phyloP scores from a whole-genome alignment of 2,329 filamentous ascomycete species.

The Cytospora chrysosperma region DNA sequence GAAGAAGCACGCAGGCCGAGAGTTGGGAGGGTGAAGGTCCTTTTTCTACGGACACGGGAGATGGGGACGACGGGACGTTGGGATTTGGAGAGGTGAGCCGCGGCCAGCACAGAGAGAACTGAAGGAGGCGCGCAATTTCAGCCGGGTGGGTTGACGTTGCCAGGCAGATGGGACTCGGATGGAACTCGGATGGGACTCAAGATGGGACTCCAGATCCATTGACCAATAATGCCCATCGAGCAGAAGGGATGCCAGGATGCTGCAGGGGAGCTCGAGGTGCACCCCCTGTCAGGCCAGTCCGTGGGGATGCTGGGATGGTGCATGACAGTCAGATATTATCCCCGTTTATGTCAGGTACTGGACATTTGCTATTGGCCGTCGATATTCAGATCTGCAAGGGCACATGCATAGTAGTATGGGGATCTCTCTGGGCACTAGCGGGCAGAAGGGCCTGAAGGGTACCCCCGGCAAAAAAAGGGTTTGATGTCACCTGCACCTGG shows the following conservation, averaged over 20 bases:
- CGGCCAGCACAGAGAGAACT: constrained; percentile 8
- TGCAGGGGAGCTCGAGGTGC: too few species aligned
- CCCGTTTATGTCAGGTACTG: constrained; percentile 14
- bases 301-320: constrained; percentile 3
- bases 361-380: background rate
- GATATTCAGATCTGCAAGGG: constrained; percentile 15
- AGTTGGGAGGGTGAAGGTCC: constrained; percentile 8
- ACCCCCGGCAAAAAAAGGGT: background rate
- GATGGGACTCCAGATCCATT: background rate
- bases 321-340: background rate
- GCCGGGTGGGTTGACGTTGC: constrained; percentile 19
- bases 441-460: background rate
- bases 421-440: too few species aligned
- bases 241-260: background rate
- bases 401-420: background rate
- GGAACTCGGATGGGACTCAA: background rate
- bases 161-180: constrained; percentile 12
- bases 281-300: constrained; percentile 7
- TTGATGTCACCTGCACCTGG: background rate
- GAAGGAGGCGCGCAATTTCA: constrained; percentile 21
- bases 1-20: constrained; percentile 5
- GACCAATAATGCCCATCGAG: constrained; percentile 10
- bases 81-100: constrained; percentile 7
- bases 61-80: background rate
- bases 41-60: constrained; percentile 8